Evolutionary conservation across 176 grass and related monocot genomes (phyloP).

Genomic region (Tillandsia fasciculata): DNA sequence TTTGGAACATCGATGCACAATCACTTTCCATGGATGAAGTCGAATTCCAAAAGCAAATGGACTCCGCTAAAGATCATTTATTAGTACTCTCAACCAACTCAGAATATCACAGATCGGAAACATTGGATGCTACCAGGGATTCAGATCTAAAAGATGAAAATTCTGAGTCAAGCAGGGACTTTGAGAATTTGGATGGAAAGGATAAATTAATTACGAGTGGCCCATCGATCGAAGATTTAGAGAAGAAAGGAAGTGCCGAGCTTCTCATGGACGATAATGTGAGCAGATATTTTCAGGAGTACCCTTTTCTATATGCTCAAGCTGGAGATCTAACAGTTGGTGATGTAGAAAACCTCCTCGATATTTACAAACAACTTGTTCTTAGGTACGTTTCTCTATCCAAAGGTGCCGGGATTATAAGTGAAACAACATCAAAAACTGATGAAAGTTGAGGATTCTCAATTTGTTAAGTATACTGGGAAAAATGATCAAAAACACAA

Average conservation of each 20-base stretch:
- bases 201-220: conserved; percentile 25
- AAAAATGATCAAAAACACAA: conserved; percentile 16
- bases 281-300: conserved; percentile 62
- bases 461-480: conserved; percentile 20
- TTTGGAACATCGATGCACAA: conserved; percentile 89
- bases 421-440: conserved; percentile 30
- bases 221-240: conserved; percentile 45
- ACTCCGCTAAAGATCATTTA: conserved; percentile 51
- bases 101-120: conserved; percentile 31
- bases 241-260: conserved; percentile 68
- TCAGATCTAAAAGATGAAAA: conserved; percentile 30
- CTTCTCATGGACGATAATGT: conserved; percentile 68
- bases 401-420: conserved; percentile 43
- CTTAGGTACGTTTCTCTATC: conserved; percentile 66
- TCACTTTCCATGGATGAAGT: conserved; percentile 79
- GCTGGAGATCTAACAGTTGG: conserved; percentile 82
- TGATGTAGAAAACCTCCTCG: conserved; percentile 82
- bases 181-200: conserved; percentile 33
- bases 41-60: conserved; percentile 89
- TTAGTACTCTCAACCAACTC: conserved; percentile 42
- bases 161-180: conserved; percentile 34
- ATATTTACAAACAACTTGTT: conserved; percentile 80
- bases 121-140: conserved; percentile 24
- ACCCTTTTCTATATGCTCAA: conserved; percentile 68
- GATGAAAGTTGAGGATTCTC: conserved; percentile 20